These are phyloP conservation scores for Globomyces pollinis-pini DNA, from an alignment of 192 early-diverging fungal genomes.

Conservation along the genomic window DNA sequence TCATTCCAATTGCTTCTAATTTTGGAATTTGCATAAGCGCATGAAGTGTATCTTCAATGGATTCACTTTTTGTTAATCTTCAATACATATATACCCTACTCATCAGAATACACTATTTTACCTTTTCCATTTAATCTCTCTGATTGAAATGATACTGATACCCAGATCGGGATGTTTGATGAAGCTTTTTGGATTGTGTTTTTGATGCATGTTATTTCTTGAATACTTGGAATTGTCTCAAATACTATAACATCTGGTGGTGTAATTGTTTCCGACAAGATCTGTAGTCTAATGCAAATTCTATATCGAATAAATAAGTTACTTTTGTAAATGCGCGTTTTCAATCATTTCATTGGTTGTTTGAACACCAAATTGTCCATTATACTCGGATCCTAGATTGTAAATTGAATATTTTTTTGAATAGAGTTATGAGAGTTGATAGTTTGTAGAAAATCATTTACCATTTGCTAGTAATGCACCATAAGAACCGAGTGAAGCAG, in stretches of 20 bases:
- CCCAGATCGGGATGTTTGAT: background rate
- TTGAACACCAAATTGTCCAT: background rate
- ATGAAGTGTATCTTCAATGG: background rate
- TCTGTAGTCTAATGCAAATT: too few relatives aligned
- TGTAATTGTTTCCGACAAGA: too few relatives aligned
- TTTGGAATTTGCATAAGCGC: background rate
- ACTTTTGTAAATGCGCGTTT: too few relatives aligned
- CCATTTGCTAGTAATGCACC: background rate
- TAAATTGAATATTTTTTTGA: too few relatives aligned
- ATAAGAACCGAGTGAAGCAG: background rate
- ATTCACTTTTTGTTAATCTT: background rate
- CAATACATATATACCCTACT: background rate
- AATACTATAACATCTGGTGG: background rate
- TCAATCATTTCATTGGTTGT: background rate
- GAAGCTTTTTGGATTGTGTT: background rate
- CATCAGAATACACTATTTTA: too few relatives aligned
- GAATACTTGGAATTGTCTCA: background rate
- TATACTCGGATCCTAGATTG: constrained; percentile 3
- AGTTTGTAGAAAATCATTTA: too few relatives aligned
- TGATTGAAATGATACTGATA: background rate
- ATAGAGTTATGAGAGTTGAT: too few relatives aligned
- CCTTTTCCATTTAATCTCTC: too few relatives aligned
- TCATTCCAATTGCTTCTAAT: background rate
- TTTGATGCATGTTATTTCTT: background rate
- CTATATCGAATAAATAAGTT: too few relatives aligned